Conservation (phyloP, 192 early-diverging fungal genomes). For the Coemansia sp. region DNA sequence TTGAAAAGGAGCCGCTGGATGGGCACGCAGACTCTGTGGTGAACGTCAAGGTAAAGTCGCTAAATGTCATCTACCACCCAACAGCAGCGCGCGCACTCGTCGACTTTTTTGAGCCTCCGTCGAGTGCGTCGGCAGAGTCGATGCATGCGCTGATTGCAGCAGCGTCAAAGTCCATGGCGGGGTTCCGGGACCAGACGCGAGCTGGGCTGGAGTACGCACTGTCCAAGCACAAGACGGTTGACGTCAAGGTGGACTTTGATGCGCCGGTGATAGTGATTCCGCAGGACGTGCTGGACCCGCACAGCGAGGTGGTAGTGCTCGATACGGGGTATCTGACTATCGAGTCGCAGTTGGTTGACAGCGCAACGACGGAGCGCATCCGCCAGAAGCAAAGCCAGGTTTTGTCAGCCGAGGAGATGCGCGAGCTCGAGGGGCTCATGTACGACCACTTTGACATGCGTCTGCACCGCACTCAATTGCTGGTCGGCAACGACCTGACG, state of each 20-base stretch:
- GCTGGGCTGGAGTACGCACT: conserved; percentile 83
- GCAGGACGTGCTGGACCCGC: conserved; percentile 55
- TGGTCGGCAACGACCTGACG: conserved; percentile 73
- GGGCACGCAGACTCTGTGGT: conserved; percentile 82
- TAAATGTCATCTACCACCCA: conserved; percentile 89
- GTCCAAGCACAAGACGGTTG: conserved; percentile 83
- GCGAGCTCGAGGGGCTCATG: conserved; percentile 71
- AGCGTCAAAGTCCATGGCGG: conserved; percentile 83
- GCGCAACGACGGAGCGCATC: conserved; percentile 62
- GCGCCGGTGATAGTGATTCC: conserved; percentile 95
- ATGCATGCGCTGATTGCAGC: conserved; percentile 69
- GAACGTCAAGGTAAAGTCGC: conserved; percentile 77
- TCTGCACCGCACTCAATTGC: conserved; percentile 75
- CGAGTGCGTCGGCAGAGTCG: conserved; percentile 66
- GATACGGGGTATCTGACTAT: conserved; percentile 93
- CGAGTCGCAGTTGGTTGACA: conserved; percentile 76
- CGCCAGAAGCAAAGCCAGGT: conserved; percentile 64
- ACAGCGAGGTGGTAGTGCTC: conserved; percentile 73
- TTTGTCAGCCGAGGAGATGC: conserved; percentile 64
- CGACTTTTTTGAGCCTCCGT: conserved; percentile 80
- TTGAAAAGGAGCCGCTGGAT: conserved; percentile 91
- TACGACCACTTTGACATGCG: conserved; percentile 88
- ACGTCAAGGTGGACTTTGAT: conserved; percentile 91
- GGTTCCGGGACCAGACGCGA: conserved; percentile 82
- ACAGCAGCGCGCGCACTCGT: conserved; percentile 67